phyloP scores from a whole-genome alignment of 495 filamentous ascomycete species.

The Aspergillus cavernicola region DNA sequence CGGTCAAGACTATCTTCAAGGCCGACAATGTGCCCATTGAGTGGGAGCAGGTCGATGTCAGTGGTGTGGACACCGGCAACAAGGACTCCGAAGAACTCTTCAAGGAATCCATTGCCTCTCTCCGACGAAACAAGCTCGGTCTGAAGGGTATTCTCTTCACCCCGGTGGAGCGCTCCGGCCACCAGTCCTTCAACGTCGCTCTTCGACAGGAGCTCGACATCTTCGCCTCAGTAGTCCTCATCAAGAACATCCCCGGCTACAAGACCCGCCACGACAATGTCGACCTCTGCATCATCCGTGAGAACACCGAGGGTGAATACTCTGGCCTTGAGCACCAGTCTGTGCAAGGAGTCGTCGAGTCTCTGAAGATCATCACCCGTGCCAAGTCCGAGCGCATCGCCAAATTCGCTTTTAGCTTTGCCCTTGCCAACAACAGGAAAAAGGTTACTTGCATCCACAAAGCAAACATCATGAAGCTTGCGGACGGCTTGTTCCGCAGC shows the following conservation, averaged over 20 bases:
- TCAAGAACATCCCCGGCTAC: slow-evolving; percentile 99
- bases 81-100: slow-evolving; percentile 93
- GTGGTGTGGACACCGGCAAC: slow-evolving; percentile 80
- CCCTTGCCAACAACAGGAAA: slow-evolving; percentile 94
- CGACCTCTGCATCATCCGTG: slow-evolving; percentile 97
- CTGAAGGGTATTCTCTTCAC: slow-evolving; percentile 97
- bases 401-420: slow-evolving; percentile 97
- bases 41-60: slow-evolving; percentile 98
- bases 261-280: slow-evolving; percentile 93
- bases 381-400: slow-evolving; percentile 98
- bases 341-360: slow-evolving; percentile 94
- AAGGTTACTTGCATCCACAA: slow-evolving; percentile 99
- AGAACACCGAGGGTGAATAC: slow-evolving; percentile 99
- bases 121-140: slow-evolving; percentile 96
- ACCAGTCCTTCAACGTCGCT: slow-evolving; percentile 99
- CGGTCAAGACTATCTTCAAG: slow-evolving; percentile 98
- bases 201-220: slow-evolving; percentile 98
- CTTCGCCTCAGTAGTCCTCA: slow-evolving; percentile 94
- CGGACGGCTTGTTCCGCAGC: slow-evolving; percentile 95
- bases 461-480: slow-evolving; percentile 99
- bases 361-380: slow-evolving; percentile 98
- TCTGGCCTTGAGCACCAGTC: slow-evolving; percentile 98
- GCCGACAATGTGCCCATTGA: slow-evolving; percentile 97
- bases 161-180: slow-evolving; percentile 91
- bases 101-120: slow-evolving; percentile 87